phyloP scores from a whole-genome alignment of 208 protist species.

The Spongospora subterranea region DNA sequence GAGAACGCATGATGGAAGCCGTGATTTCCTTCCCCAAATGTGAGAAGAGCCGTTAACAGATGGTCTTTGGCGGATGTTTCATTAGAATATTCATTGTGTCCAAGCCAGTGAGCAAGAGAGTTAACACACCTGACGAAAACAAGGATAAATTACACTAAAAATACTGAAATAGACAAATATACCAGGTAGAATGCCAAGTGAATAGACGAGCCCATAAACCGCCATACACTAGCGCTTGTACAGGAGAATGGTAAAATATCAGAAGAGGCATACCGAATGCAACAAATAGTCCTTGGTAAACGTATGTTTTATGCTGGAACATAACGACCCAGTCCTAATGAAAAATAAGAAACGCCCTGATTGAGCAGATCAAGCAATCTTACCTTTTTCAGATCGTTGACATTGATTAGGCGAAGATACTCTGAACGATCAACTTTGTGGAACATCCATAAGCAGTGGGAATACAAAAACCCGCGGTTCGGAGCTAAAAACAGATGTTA shows the following conservation, averaged over 20 bases:
- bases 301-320: conserved; percentile 78
- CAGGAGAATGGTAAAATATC: conserved; percentile 60
- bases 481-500: not conserved
- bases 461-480: not conserved
- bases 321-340: conserved; percentile 66
- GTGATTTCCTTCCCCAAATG: conserved; percentile 83
- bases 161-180: not conserved
- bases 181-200: conserved; percentile 79
- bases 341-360: conserved; percentile 72
- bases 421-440: conserved; percentile 36
- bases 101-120: conserved; percentile 78
- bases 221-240: conserved; percentile 16
- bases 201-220: conserved; percentile 67
- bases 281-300: conserved; percentile 65
- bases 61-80: conserved; percentile 71
- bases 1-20: conserved; percentile 89
- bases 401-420: conserved; percentile 48
- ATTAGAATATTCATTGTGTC: conserved; percentile 74
- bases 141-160: not conserved
- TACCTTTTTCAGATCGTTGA: conserved; percentile 73
- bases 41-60: conserved; percentile 75
- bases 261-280: conserved; percentile 73
- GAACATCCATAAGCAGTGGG: conserved; percentile 53
- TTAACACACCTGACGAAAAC: conserved; percentile 70
- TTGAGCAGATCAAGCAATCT: conserved; percentile 67